Base-by-base conservation (phyloP, 768 basidiomycete species). In the Pisolithus microcarpus region DNA sequence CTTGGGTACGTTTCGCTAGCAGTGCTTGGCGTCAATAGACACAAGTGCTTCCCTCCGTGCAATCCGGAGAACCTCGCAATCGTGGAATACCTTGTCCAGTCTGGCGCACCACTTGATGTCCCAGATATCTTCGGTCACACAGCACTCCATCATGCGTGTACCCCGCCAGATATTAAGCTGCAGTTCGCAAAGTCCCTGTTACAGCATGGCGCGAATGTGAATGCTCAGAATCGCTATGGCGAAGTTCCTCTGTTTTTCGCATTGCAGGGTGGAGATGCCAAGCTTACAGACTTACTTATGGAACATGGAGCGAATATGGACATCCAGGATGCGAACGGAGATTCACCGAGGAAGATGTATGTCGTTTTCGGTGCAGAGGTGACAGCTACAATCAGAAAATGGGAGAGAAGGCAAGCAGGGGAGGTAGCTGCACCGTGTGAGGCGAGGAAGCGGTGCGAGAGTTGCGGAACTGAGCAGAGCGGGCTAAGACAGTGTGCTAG, bases 151-250 rank as follows among this genome's bases (percentile, higher is more conserved):
- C 78, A 80, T 57, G 65, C 69, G 0, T 70, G 71, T 7, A 69
- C 68, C 5, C 62, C 65, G 0, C 56, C 58, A 0, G 18, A 43
- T 1, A 59, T 64, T 0, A 56, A 65, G 24, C 40, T 62, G 7
- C 64, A 68, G 10, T 59, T 79, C 18, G 61, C 65, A 0, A 70
- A 69, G 13, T 52, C 65, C 15, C 63, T 82, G 21, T 52, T 81
- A n/a, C 61, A 70, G 49, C 61, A 65, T 11, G 77, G 76, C 2
- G 80, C 78, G 4, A 68, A 80, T 52, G 70, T 74, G 7, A 73
- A 82, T 55, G 65, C 69, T 6, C 77, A 69, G 53, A 76, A 75
- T 46, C 70, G 72, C 13, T 78, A 74, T 49, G 79, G 79, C 1
- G 71, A 71, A 49, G 70, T 76, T 0, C 62, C 79, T 2, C 40